Evolutionary conservation across 2,329 filamentous ascomycete genomes (phyloP).

Genomic region (Aspergillus tanneri): DNA sequence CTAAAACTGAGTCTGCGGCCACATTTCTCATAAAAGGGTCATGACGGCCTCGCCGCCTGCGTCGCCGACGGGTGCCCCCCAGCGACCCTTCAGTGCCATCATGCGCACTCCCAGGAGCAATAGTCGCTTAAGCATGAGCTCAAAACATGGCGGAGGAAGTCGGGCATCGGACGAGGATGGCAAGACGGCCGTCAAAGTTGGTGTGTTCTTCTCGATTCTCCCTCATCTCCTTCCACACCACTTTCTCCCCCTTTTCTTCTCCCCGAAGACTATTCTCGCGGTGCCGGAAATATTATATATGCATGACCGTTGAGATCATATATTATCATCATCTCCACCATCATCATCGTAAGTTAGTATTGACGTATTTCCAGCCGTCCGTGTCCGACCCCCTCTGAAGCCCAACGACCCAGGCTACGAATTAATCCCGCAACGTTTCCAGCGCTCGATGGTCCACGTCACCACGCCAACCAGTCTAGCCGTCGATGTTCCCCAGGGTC

Average conservation of each 20-base stretch:
- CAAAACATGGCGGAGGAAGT: conserved; percentile 72
- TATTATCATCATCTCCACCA: not conserved
- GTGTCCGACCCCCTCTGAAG: conserved; percentile 82
- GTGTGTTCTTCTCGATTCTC: conserved; percentile 65
- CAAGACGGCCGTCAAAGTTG: conserved; percentile 92
- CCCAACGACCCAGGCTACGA: conserved; percentile 88
- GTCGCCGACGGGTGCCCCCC: conserved; percentile 59
- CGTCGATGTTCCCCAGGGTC: conserved; percentile 87
- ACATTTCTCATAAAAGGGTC: conserved; percentile 17
- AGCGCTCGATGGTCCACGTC: conserved; percentile 86
- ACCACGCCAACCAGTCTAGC: conserved; percentile 79
- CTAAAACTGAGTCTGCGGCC: conserved; percentile 9
- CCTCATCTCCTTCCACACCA: too few relatives aligned
- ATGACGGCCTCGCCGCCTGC: conserved; percentile 71
- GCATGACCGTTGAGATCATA: not conserved
- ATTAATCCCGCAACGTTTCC: conserved; percentile 92
- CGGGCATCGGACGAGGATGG: conserved; percentile 85
- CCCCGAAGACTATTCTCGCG: not conserved
- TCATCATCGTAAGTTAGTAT: conserved; percentile 3
- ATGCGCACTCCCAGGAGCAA: conserved; percentile 73
- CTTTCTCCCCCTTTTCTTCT: not conserved
- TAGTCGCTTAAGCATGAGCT: conserved; percentile 78
- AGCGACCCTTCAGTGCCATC: conserved; percentile 78
- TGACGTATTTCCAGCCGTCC: conserved; percentile 64
- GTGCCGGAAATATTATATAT: conserved; percentile 2